Evolutionary conservation across 148 eudicot genomes (phyloP).

Genomic region (Chenopodium quinoa): DNA sequence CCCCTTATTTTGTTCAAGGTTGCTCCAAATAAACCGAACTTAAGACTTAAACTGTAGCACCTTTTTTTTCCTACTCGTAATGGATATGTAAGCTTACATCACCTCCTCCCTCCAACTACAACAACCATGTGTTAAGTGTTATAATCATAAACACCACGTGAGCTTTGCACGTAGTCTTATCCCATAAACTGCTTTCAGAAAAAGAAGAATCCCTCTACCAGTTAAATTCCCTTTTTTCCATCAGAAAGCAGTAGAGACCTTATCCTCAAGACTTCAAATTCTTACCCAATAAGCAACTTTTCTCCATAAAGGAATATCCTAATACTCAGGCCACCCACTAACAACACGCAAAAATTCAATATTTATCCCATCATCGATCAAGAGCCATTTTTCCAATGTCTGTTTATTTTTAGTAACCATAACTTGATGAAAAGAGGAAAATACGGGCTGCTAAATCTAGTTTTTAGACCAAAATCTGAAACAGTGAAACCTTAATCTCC

Average conservation of each 20-base stretch:
- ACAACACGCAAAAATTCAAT: not conserved
- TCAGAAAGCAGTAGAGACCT: slow-evolving; percentile 19
- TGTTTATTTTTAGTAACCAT: not conserved
- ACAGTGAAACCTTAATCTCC: not conserved
- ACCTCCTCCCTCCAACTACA: not conserved
- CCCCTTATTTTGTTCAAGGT: no score
- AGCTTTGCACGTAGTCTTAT: slow-evolving; percentile 7
- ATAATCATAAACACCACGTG: slow-evolving; percentile 21
- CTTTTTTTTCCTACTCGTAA: not conserved
- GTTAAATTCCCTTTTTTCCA: not conserved
- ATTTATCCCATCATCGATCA: not conserved
- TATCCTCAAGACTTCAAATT: slow-evolving; percentile 21
- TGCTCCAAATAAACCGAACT: no score
- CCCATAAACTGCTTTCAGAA: slow-evolving; percentile 9
- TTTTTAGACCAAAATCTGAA: not conserved
- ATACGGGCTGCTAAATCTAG: not conserved
- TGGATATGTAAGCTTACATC: not conserved
- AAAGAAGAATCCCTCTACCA: slow-evolving; percentile 16
- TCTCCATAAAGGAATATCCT: not conserved
- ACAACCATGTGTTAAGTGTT: slow-evolving; percentile 20
- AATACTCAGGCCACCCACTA: not conserved
- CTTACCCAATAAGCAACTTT: slow-evolving; percentile 9
- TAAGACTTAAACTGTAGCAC: not conserved
- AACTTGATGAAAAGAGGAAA: not conserved
- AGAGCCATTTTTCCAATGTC: slow-evolving; percentile 2